Base-by-base conservation (phyloP, 345 rosid genomes). In the Heritiera fomes region DNA sequence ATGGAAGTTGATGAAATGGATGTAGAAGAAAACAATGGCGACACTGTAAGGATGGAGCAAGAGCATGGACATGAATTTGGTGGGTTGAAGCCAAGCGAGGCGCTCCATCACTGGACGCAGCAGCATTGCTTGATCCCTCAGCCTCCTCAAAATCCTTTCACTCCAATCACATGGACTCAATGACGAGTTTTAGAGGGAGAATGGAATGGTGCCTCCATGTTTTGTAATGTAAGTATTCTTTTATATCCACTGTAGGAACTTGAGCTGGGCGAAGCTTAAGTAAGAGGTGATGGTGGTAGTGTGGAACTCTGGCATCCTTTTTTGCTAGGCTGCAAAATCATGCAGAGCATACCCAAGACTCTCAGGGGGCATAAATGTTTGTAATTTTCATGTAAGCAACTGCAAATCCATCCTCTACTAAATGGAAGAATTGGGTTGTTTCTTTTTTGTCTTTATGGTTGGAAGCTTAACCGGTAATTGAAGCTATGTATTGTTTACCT, bases 1-100 rank as follows among this genome's bases (percentile, higher is more conserved):
- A 87, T 86, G 88, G 95, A 93, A 34, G 38, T 3, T 34, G 38
- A 34, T 34, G 3, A 34, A 46, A 75, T 75, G 78, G 78, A 75
- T 1, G 53, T 63, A 3, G 78, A 75, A 63, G 71, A 75, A 9
- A 45, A 28, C 10, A 7, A 55, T 49, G 38, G 38, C n/a, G 4
- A 47, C 58, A 71, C 2, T 17, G 59, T 1, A 14, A 75, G 34
- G 28, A 75, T 45, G 71, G 59, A 62, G 46, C 45, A 62, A 61
- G 71, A 3, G 46, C 18, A 45, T 14, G 61, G 45, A 38, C 47
- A 50, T 34, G 71, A 18, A 34, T 17, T 14, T 32, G 71, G 20
- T 6, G 68, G 52, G 10, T 75, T 75, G 58, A 75, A 23, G 7
- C 14, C 69, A 40, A 60, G 69, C 17, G 69, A 60, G 12, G 38